Conservation (phyloP, 768 basidiomycete species). For the Harrya chromipes region DNA sequence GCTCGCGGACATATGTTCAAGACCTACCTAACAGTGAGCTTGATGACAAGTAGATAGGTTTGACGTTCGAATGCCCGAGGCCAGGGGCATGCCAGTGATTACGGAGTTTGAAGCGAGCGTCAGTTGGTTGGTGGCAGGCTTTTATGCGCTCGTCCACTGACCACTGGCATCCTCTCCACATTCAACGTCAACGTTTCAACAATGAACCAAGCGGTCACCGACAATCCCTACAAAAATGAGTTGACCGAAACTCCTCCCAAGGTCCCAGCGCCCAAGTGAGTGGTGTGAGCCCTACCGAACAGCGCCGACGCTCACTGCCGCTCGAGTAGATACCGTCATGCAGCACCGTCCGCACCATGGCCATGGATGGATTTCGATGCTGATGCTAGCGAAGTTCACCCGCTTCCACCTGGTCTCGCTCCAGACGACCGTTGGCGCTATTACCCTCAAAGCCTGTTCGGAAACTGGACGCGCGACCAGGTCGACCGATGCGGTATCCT, state of each 20-base stretch:
- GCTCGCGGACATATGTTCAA: too few relatives aligned
- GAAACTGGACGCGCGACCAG: slow-evolving; percentile 35
- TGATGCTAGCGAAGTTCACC: slow-evolving; percentile 19
- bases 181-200: slow-evolving; percentile 1
- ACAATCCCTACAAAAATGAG: neutral
- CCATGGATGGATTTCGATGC: slow-evolving; percentile 40
- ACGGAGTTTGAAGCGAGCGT: slow-evolving; percentile 14
- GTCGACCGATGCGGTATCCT: slow-evolving; percentile 31
- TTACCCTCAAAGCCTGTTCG: slow-evolving; percentile 33
- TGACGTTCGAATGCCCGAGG: too few relatives aligned
- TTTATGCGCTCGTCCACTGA: neutral
- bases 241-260: slow-evolving; percentile 1
- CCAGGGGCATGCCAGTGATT: neutral
- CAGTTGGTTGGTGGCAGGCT: neutral
- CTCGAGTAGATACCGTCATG: slow-evolving; percentile 34
- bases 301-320: neutral
- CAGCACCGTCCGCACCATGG: slow-evolving; percentile 41
- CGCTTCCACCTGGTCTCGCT: slow-evolving; percentile 11
- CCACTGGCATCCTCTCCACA: neutral
- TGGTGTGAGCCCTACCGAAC: neutral
- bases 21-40: too few relatives aligned
- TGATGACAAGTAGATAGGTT: too few relatives aligned
- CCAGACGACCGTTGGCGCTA: slow-evolving; percentile 18
- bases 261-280: slow-evolving; percentile 29
- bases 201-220: slow-evolving; percentile 12